Base-by-base conservation (phyloP, 2,329 filamentous ascomycete genomes). In the Penicillium decumbens region DNA sequence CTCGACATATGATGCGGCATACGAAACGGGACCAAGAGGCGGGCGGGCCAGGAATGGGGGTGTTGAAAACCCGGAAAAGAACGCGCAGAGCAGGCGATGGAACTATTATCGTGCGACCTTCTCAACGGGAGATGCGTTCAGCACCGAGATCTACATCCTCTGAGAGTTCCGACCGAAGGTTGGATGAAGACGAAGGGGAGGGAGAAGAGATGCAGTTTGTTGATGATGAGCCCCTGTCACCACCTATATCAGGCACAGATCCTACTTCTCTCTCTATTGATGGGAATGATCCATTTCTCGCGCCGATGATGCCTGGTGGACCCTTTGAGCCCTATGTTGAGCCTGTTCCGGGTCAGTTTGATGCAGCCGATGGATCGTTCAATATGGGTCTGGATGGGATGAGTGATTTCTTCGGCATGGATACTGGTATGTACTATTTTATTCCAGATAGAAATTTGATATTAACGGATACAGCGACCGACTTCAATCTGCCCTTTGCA, bases 401-500 rank as follows among this genome's bases (percentile, higher is more conserved):
- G 13, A 77, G 80, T 44, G 77, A 82, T 43, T 74, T 78, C 29
- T 82, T 83, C 58, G 77, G 78, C 49, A 75, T 80, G 39, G 81
- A 84, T 59, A 84, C 81, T 44, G 70, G 70, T 72, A 65, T 50
- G 59, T 33, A 27, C 30, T 24, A 15, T 1, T 1, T 12, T 33
- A 25, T 25, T 25, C 10, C 13, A 9, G 20, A 27, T 37, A 18
- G 24, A 4, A 13, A 27, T 6, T 10, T 10, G 4, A 4, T 5
- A 13, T 47, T 56, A 15, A 56, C n/a, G 1, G 1, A 8, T 25
- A 7, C 47, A 61, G 80, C 81, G 27, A 81, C 76, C 58, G 82
- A 80, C 0, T 84, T 84, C 61, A 84, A 84, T 47, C 81, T 82
- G 68, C 81, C 81, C 4, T 84, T 82, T 62, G 83, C 81, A 2